phyloP scores from a whole-genome alignment of 208 protist genomes.

The Porcisia hertigi region DNA sequence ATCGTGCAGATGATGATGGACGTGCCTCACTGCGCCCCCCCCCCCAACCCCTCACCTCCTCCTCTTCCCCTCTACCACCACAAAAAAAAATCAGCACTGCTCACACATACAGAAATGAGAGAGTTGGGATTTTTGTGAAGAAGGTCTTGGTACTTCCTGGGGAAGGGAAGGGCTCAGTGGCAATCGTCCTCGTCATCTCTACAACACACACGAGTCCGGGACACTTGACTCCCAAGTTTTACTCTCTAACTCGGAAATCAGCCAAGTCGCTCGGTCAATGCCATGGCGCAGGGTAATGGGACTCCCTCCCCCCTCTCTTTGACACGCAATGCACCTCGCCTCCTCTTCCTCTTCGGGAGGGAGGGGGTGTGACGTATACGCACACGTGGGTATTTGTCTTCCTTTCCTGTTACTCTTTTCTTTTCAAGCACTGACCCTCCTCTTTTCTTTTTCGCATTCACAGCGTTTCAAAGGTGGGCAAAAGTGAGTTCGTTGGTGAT shows the following conservation, averaged over 20 bases:
- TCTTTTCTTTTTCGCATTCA: background rate
- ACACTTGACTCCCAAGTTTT: background rate
- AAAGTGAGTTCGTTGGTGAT: background rate
- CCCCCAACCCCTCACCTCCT: background rate
- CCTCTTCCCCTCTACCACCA: background rate
- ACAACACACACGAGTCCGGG: conserved; percentile 14
- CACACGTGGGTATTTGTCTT: background rate
- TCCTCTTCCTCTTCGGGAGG: background rate
- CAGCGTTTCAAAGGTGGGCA: background rate
- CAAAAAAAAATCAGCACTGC: background rate
- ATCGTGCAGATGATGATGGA: background rate
- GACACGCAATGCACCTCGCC: background rate
- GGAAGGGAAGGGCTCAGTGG: background rate
- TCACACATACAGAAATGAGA: background rate
- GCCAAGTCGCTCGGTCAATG: background rate
- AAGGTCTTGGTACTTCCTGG: background rate
- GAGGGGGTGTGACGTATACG: background rate
- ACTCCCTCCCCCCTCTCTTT: background rate
- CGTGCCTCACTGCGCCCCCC: background rate
- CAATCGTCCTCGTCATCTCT: background rate
- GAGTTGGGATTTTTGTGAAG: background rate
- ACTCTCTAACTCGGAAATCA: conserved; percentile 9
- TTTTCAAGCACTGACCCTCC: background rate
- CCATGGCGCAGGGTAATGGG: background rate
- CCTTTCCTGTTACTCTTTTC: background rate